phyloP scores from a whole-genome alignment of 140 eudicot genomes.

The Artemisia princeps region DNA sequence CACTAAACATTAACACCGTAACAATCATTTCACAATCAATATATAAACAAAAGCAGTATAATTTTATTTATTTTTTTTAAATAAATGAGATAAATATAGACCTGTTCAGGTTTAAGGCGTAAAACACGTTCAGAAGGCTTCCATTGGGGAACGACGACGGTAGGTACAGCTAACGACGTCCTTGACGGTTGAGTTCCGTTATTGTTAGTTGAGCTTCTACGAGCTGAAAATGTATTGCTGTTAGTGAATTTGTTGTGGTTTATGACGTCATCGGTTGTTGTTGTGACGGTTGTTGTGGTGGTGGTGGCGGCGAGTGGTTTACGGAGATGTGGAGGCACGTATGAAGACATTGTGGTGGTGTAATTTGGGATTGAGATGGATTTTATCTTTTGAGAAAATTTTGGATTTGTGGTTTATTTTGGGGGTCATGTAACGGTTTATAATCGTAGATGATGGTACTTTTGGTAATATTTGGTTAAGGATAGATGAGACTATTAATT shows the following conservation, averaged over 20 bases:
- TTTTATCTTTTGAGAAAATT: too few relatives aligned
- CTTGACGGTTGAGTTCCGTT: constrained; percentile 33
- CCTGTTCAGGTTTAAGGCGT: constrained; percentile 75
- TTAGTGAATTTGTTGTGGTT: constrained; percentile 30
- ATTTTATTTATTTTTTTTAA: too few relatives aligned
- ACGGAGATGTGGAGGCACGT: constrained; percentile 83
- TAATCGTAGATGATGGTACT: too few relatives aligned
- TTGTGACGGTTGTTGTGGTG: constrained; percentile 22
- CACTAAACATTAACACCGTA: constrained; percentile 14
- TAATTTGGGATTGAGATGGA: too few relatives aligned
- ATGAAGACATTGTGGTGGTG: constrained; percentile 27
- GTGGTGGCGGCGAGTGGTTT: constrained; percentile 36
- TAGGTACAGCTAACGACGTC: constrained; percentile 39
- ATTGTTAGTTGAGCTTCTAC: constrained; percentile 50
- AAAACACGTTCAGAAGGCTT: constrained; percentile 81
- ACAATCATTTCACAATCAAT: neutral
- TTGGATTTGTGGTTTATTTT: too few relatives aligned
- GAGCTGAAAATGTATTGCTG: constrained; percentile 39
- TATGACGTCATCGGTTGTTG: constrained; percentile 26
- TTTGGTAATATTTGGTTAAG: too few relatives aligned
- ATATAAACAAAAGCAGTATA: too few relatives aligned
- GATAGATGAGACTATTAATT: too few relatives aligned
- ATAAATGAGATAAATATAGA: neutral
- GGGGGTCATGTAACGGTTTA: too few relatives aligned
- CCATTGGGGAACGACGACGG: constrained; percentile 53